Base-by-base conservation (phyloP, 257 asterid genomes). In the Rubia yunnanensis region DNA sequence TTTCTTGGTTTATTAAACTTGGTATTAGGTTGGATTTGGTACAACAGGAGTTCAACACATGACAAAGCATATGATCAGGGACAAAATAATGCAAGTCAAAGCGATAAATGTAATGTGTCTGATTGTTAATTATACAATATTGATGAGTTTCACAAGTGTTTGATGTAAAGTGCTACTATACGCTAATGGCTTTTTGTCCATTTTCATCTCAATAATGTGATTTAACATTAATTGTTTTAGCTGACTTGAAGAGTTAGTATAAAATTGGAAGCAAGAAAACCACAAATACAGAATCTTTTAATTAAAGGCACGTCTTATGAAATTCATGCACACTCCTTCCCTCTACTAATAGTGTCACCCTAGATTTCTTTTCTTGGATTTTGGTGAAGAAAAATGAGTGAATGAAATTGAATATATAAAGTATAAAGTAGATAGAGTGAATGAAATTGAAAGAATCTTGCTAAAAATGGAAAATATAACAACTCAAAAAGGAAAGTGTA, bases 1-100 rank as follows among this genome's bases (percentile, higher is more conserved):
- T 81, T 72, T 80, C 55, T 86, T 76, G 77, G n/a, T 73, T 71
- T 81, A 77, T 73, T 76, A 65, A 68, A 79, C 67, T 68, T 53
- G 67, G 80, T 69, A 83, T 86, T 86, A 86, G 96, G 95, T 88
- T 79, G 75, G 80, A 71, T 86, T 91, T 83, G 91, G 89, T 83
- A 79, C 17, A 54, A 10, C 70, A 73, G 62, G 58, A 70, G 77
- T 75, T 63, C 44, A 64, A 73, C 52, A 10, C 62, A 59, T 66
- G 50, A 49, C 7, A 23, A 66, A 74, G 64, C 8, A 39, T 1
- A 65, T 24, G n/a, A 66, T 63, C 77, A 73, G 77, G 68, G 72
- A 64, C 66, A 74, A 74, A 67, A 13, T 26, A 60, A 53, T 49
- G 39, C 50, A 36, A 46, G 58, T 72, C 44, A 73, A 10, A 60